Conservation (phyloP, 768 basidiomycete genomes). For the Leccinum longicurvipes region DNA sequence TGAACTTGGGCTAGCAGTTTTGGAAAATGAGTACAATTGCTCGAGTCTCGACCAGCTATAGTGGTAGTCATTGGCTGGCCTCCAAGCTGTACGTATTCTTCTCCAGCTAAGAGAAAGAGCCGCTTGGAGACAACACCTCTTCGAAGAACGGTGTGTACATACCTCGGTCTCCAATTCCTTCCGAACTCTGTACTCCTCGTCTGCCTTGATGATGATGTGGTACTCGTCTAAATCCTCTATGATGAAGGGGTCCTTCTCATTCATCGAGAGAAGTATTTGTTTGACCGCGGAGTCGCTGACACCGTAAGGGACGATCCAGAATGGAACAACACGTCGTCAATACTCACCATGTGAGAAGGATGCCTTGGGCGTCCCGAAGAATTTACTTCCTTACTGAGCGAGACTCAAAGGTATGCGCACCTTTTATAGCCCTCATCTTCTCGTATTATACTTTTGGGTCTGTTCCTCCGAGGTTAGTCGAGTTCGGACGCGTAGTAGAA, state of each 20-base stretch:
- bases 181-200: conserved; percentile 72
- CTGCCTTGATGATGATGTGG: conserved; percentile 80
- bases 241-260: conserved; percentile 76
- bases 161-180: conserved; percentile 77
- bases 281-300: conserved; percentile 84
- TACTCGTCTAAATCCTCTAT: conserved; percentile 85
- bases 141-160: not conserved
- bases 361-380: conserved; percentile 37
- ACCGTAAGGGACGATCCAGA: not conserved
- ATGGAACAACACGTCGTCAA: not conserved
- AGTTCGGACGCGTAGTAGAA: not conserved
- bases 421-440: conserved; percentile 63
- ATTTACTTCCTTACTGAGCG: conserved; percentile 5
- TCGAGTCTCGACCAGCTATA: not conserved
- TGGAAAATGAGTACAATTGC: not conserved
- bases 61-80: conserved; percentile 16
- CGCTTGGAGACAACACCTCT: not conserved
- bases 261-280: conserved; percentile 79
- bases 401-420: conserved; percentile 31
- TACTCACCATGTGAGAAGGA: conserved; percentile 65
- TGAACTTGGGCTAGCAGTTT: not conserved
- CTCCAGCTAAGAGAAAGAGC: conserved; percentile 51
- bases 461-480: not conserved
- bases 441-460: not conserved
- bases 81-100: conserved; percentile 85